Base-by-base conservation (phyloP, 1,284 basidiomycete genomes). In the Cutaneotrichosporon sp. region DNA sequence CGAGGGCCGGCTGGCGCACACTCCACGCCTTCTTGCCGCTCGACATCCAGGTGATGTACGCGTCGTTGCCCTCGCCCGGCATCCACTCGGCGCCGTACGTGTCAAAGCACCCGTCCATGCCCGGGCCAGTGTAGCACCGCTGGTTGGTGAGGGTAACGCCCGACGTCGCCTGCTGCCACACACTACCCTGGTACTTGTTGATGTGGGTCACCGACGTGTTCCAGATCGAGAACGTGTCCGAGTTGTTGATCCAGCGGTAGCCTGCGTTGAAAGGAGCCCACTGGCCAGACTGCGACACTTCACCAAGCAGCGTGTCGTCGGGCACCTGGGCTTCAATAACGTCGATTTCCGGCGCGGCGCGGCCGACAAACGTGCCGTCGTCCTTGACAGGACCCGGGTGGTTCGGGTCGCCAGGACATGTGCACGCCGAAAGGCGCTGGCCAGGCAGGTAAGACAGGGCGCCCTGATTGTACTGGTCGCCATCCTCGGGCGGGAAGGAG, bases 321-420 rank as follows among this genome's bases (percentile, higher is more conserved):
- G 68, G 42, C 55, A 74, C 60, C 61, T 83, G 80, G 5, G 86
- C 87, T 70, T 90, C 87, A 54, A 90, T 79, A 37, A 89, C 77
- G 74, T 90, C 87, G 52, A 94, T 90, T 74, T 93, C 90, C 5
- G 90, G 90, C 0, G 89, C 87, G 0, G 84, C 79, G 30, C 90
- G 81, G n/a, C 87, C 91, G 2, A 86, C 82, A 63, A 80, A 88
- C 2, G 84, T 81, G 15, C 88, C 89, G 60, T 84, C 80, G 0
- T 73, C 49, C 35, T 78, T 77, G 38, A 79, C 72, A 13, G 90
- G 90, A 1, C 90, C 90, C 0, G 90, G 90, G 68, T 93, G 90
- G 1, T 85, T 85, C 56, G 46, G 10, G 23, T 68, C 65, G 20
- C 82, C 82, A 0, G 84, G 75, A 65, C 90, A 93, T 1, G 89